Conservation (phyloP, 805 yeast genomes). For the Yarrowia sp. region DNA sequence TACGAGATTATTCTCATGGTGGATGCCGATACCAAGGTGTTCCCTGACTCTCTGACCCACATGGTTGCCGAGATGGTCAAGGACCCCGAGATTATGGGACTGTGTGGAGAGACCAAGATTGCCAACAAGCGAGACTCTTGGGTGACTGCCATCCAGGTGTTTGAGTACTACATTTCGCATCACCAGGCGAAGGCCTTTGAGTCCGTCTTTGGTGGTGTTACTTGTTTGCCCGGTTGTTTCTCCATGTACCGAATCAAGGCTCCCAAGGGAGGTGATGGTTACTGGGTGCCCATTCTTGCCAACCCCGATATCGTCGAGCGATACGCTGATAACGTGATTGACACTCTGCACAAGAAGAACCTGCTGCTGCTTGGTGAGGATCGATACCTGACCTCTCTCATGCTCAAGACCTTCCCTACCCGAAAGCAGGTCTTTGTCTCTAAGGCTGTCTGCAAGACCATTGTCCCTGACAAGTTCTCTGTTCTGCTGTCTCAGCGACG, state of each 20-base stretch:
- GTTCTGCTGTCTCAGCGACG: constrained; percentile 91
- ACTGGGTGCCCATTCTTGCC: constrained; percentile 93
- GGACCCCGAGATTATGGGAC: constrained; percentile 87
- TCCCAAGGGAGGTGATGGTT: constrained; percentile 78
- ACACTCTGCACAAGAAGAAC: constrained; percentile 86
- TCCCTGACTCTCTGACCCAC: constrained; percentile 84
- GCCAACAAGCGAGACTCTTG: constrained; percentile 82
- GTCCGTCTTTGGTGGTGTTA: constrained; percentile 90
- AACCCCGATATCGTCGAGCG: constrained; percentile 94
- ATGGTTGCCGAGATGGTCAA: constrained; percentile 88
- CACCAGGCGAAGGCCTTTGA: constrained; percentile 95
- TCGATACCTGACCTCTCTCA: constrained; percentile 81
- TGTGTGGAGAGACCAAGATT: constrained; percentile 95
- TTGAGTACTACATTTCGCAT: constrained; percentile 92
- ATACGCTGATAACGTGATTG: constrained; percentile 84
- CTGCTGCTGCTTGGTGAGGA: constrained; percentile 89
- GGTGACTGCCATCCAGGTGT: constrained; percentile 94
- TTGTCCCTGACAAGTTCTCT: constrained; percentile 80
- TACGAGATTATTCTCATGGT: constrained; percentile 89
- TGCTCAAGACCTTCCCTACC: constrained; percentile 88
- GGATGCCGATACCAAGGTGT: constrained; percentile 91
- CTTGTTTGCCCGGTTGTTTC: constrained; percentile 96
- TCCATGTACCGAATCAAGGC: constrained; percentile 91
- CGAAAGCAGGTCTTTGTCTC: constrained; percentile 87
- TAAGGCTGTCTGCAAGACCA: constrained; percentile 90